Base-by-base conservation (phyloP, 2,329 filamentous ascomycete genomes). In the Gremmenia infestans region DNA sequence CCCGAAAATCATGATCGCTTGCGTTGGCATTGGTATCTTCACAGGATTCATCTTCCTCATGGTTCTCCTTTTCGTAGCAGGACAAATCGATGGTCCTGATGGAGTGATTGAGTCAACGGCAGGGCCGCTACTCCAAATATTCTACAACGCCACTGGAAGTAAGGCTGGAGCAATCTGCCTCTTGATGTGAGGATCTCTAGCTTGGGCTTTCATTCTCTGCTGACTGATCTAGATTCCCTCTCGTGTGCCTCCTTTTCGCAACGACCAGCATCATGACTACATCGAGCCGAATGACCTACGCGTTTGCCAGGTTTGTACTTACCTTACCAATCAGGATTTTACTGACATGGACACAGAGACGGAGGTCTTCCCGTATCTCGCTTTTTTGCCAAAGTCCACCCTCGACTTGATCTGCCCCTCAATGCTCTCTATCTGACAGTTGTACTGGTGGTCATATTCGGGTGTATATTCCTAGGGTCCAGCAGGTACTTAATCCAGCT, bases 391-490 rank as follows among this genome's bases (percentile, higher is more conserved):
- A 77, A 74, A 46, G 80, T 89, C 1, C 83, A 89, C 65, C 74
- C 78, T 0, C 75, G 69, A 14, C 76, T 89, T 0, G 79, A 80
- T 0, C 79, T 88, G 1, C 87, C 87, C 0, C 71, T 91, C 14
- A 88, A 89, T 63, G 79, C 86, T 0, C 72, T 90, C 2, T 76
- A 82, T 19, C 74, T 87, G 50, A 87, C 85, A 1, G 74, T 80
- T 0, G 72, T 68, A 5, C 75, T 85, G 48, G 83, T 88, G 0
- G 74, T 88, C 32, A 74, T 89, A 17, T 88, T 89, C 56, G 86
- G 87, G 0, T 78, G 80, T 54, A 83, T 89, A 56, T 87, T 88
- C 70, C 74, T 90, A 2, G 86, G 85, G 0, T 88, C 85, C 1
- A 76, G 72, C 55, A 82, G 56, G 54, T 56, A 52, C 14, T 12